Conservation (phyloP, 345 rosid species). For the Eucalyptus cladocalyx region DNA sequence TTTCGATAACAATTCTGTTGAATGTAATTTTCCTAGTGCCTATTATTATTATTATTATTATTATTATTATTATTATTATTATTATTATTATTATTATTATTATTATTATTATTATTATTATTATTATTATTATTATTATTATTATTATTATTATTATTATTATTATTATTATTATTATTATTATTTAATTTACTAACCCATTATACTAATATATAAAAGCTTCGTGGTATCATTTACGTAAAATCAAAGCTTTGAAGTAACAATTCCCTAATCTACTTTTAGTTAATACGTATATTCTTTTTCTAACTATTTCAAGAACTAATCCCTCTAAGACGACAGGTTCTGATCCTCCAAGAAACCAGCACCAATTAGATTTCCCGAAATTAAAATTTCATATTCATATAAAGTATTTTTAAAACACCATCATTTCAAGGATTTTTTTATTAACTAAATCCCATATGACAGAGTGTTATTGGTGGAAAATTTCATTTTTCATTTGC, state of each 20-base stretch:
- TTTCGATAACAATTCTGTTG: no score
- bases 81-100: rapidly evolving
- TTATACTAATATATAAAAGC: not conserved
- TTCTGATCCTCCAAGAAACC: not conserved
- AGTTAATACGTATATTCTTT: not conserved
- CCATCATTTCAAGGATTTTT: not conserved
- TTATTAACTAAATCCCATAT: no score
- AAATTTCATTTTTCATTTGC: no score
- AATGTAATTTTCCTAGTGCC: not conserved
- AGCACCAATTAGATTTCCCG: not conserved
- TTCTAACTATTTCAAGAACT: not conserved
- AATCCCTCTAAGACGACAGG: not conserved
- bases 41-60: no score
- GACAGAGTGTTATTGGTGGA: no score
- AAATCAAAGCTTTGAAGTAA: not conserved
- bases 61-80: no score
- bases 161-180: no score
- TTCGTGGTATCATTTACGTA: not conserved
- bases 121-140: no score
- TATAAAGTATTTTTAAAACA: no score
- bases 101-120: no score
- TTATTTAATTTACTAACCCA: not conserved
- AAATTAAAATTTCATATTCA: no score
- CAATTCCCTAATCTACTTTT: not conserved
- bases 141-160: no score